Percentiles rank a stretch among this genome's conserved stretches.
These are phyloP conservation scores for Penicillium olsonii DNA, from an alignment of 2,329 filamentous ascomycete genomes.

Conservation along the genomic window DNA sequence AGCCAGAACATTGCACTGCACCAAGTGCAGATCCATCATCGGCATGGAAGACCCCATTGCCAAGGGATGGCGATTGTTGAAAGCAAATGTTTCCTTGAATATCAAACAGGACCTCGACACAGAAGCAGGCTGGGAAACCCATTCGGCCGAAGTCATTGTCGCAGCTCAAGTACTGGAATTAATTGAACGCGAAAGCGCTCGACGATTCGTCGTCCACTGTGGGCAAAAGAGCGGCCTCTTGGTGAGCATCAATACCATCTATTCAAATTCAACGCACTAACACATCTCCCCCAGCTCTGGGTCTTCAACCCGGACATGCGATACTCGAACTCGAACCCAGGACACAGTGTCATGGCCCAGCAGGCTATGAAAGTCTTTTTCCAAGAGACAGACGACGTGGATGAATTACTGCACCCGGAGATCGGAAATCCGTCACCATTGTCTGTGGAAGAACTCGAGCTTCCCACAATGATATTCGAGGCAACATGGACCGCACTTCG, in stretches of 20 bases:
- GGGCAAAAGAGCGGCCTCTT: slow-evolving; percentile 37
- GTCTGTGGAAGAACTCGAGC: slow-evolving; percentile 52
- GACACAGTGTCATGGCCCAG: slow-evolving; percentile 35
- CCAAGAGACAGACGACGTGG: slow-evolving; percentile 37
- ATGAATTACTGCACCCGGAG: slow-evolving; percentile 38
- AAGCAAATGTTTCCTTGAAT: slow-evolving; percentile 45
- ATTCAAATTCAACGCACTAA: background rate
- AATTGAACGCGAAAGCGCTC: slow-evolving; percentile 57
- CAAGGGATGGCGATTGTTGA: slow-evolving; percentile 53
- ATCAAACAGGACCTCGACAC: slow-evolving; percentile 23
- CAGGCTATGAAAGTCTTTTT: slow-evolving; percentile 63
- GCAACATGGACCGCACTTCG: slow-evolving; percentile 40
- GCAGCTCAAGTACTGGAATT: slow-evolving; percentile 58
- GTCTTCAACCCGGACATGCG: slow-evolving; percentile 62
- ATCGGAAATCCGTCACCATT: slow-evolving; percentile 40
- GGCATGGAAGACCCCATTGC: slow-evolving; percentile 44
- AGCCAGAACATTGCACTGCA: slow-evolving; percentile 32
- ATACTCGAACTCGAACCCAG: slow-evolving; percentile 52
- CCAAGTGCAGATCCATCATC: slow-evolving; percentile 31
- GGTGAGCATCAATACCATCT: slow-evolving; percentile 28
- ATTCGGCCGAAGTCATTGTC: slow-evolving; percentile 44
- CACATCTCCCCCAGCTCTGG: slow-evolving; percentile 50
- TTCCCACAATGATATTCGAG: slow-evolving; percentile 41
- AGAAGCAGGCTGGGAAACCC: slow-evolving; percentile 35
- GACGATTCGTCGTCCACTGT: slow-evolving; percentile 56